Evolutionary conservation across 192 early-diverging fungal genomes (phyloP).

Genomic region (Rhizophagus prolifer): DNA sequence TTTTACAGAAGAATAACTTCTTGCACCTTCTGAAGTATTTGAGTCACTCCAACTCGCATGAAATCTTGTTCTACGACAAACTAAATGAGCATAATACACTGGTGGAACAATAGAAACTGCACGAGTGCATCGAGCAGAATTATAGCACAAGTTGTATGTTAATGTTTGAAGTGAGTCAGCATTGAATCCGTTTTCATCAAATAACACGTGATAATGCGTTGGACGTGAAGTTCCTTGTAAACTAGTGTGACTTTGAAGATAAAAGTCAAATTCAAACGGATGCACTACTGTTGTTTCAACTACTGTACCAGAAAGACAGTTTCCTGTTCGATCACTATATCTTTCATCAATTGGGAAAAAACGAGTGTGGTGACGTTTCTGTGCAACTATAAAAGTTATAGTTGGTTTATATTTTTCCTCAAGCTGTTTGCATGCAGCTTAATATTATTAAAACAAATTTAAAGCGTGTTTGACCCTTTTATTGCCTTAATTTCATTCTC

Average conservation of each 20-base stretch:
- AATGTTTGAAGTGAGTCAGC: conserved; percentile 59
- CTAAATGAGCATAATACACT: background rate
- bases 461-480: conserved; percentile 21
- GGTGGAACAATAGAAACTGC: conserved; percentile 55
- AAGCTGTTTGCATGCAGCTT: background rate
- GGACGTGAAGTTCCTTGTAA: background rate
- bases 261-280: background rate
- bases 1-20: background rate
- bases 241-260: background rate
- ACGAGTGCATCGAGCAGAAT: conserved; percentile 80
- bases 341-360: background rate
- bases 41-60: background rate
- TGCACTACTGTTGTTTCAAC: background rate
- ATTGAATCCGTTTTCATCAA: background rate
- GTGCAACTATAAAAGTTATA: background rate
- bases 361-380: background rate
- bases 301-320: background rate
- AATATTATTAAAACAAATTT: background rate
- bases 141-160: conserved; percentile 82
- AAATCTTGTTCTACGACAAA: background rate
- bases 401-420: background rate
- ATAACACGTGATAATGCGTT: background rate
- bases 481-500: conserved; percentile 70
- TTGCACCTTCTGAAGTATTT: background rate
- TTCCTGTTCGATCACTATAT: background rate